A percentile compares a stretch with the other conserved stretches of the same genome.
Conservation (phyloP, 805 yeast species). For the fission yeast (Schizosaccharomyces pombe) region DNA sequence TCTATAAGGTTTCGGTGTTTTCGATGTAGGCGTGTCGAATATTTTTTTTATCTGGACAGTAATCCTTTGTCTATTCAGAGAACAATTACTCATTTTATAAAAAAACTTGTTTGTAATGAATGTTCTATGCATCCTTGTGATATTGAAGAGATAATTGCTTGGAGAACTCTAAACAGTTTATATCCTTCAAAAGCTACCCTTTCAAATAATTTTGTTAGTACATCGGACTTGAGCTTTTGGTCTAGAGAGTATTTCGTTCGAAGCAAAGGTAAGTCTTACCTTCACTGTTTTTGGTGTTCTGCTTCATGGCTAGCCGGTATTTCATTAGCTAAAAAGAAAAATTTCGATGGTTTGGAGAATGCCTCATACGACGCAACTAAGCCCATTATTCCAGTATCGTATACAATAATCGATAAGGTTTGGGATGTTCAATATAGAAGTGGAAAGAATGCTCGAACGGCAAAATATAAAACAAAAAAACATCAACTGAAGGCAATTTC, state of each 20-base stretch:
- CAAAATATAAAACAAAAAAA: conserved; percentile 5
- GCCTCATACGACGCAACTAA: not conserved
- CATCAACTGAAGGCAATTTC: conserved; percentile 6
- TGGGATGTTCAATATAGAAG: conserved; percentile 6
- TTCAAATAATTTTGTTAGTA: not conserved
- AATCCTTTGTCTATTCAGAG: not conserved
- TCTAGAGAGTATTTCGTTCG: conserved; percentile 8
- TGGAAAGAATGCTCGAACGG: not conserved
- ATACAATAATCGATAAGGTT: conserved; percentile 6
- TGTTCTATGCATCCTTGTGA: conserved; percentile 5
- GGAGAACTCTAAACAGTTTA: conserved; percentile 6
- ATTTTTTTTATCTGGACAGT: not conserved
- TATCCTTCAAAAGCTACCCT: not conserved
- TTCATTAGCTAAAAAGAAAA: not conserved
- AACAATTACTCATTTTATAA: not conserved
- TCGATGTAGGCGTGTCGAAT: not conserved
- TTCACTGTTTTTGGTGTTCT: conserved; percentile 7
- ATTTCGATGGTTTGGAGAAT: conserved; percentile 4
- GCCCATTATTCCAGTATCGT: conserved; percentile 6
- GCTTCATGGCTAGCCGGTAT: conserved; percentile 8
- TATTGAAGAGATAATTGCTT: conserved; percentile 6
- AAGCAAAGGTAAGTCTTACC: conserved; percentile 7
- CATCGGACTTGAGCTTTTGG: not conserved
- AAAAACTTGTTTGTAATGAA: conserved; percentile 4
- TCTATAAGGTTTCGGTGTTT: not conserved